Conservation (phyloP, 352 stramenopile genomes). For the Phytophthora boehmeriae region DNA sequence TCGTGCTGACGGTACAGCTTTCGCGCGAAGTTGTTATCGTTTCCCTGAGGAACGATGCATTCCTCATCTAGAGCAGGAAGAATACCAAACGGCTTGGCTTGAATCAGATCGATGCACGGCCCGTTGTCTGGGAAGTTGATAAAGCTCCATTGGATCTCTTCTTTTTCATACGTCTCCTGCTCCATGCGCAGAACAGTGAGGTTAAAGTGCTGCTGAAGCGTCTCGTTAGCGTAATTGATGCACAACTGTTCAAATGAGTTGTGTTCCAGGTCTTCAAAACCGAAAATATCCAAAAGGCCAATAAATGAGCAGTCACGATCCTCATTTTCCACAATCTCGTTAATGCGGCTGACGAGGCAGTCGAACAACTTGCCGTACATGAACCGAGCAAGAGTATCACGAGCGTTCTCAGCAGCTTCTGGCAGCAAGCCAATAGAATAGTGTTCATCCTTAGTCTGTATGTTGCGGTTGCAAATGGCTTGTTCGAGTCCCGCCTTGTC, state of each 20-base stretch:
- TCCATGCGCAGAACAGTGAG: constrained; percentile 87
- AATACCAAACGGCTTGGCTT: constrained; percentile 83
- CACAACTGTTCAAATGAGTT: constrained; percentile 97
- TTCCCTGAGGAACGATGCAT: constrained; percentile 88
- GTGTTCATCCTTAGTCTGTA: constrained; percentile 93
- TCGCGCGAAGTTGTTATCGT: constrained; percentile 86
- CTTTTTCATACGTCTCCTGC: constrained; percentile 88
- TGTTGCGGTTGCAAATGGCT: constrained; percentile 91
- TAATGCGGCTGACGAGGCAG: constrained; percentile 89
- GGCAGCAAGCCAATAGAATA: constrained; percentile 81
- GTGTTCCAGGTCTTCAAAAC: constrained; percentile 84
- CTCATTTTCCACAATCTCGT: constrained; percentile 78
- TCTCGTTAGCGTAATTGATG: constrained; percentile 96
- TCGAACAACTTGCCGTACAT: constrained; percentile 96
- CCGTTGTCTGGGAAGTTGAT: constrained; percentile 92
- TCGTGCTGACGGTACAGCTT: constrained; percentile 83
- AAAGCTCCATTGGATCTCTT: constrained; percentile 90
- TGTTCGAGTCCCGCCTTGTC: constrained; percentile 86
- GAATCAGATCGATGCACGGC: constrained; percentile 90
- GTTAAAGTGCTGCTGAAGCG: constrained; percentile 94
- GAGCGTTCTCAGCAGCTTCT: constrained; percentile 85
- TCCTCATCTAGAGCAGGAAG: constrained; percentile 90
- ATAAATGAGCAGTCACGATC: constrained; percentile 67
- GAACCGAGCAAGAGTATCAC: constrained; percentile 94
- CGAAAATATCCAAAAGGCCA: constrained; percentile 88